Conservation (phyloP, 2,329 filamentous ascomycete genomes). For the Stenocarpella maydis region DNA sequence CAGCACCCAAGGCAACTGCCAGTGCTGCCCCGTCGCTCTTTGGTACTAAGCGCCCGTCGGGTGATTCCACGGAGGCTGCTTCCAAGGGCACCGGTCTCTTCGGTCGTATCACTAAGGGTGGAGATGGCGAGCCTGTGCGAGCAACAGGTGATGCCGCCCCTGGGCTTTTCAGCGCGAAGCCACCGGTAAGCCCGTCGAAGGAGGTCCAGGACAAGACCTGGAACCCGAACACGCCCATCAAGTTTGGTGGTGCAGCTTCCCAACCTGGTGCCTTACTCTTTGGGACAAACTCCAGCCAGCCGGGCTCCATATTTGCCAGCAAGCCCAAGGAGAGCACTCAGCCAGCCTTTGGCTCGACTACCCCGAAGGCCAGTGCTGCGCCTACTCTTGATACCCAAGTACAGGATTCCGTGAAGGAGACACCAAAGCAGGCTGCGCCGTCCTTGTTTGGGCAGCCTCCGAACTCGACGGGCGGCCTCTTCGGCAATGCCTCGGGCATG, state of each 20-base stretch:
- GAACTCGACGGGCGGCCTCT: constrained; percentile 32
- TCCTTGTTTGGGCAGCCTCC: constrained; percentile 32
- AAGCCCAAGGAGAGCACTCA: constrained; percentile 42
- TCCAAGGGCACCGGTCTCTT: constrained; percentile 61
- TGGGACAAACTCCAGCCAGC: constrained; percentile 42
- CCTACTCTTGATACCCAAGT: constrained; percentile 32
- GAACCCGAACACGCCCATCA: constrained; percentile 61
- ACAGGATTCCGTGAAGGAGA: constrained; percentile 36
- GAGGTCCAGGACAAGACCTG: constrained; percentile 54
- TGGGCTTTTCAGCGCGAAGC: constrained; percentile 45
- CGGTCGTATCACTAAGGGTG: constrained; percentile 61
- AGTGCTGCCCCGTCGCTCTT: constrained; percentile 52
- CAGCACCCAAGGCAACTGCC: constrained; percentile 50
- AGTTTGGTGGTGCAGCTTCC: constrained; percentile 53
- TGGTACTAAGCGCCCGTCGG: constrained; percentile 41
- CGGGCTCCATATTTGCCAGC: constrained; percentile 47
- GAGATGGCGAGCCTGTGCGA: constrained; percentile 59
- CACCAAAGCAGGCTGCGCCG: constrained; percentile 32
- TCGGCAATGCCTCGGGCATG: constrained; percentile 33
- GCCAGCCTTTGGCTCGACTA: constrained; percentile 17
- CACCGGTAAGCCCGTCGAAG: constrained; percentile 55
- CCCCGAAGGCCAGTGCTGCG: constrained; percentile 27
- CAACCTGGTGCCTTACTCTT: constrained; percentile 42
- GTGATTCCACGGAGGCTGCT: constrained; percentile 52
- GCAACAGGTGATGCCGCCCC: constrained; percentile 38